Conservation (phyloP, 1,284 basidiomycete species). For the Athelia psychrophila region DNA sequence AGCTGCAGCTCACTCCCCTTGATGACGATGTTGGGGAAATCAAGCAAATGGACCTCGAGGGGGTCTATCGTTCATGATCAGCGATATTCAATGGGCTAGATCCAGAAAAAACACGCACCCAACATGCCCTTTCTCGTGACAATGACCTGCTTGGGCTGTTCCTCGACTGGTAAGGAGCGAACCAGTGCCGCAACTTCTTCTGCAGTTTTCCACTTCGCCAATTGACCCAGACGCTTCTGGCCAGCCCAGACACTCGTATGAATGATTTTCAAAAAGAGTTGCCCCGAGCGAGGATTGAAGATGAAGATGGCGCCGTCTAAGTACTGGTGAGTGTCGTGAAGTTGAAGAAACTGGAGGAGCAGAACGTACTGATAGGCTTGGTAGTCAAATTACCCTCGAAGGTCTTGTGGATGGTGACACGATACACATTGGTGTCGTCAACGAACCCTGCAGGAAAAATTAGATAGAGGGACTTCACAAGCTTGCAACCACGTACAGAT, state of each 20-base stretch:
- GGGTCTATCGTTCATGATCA: conserved; percentile 56
- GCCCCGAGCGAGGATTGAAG: conserved; percentile 98
- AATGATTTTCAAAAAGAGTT: conserved; percentile 98
- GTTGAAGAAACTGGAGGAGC: conserved; percentile 1
- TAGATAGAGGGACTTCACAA: not conserved
- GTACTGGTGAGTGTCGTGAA: conserved; percentile 1
- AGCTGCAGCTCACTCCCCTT: conserved; percentile 98
- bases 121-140: conserved; percentile 99
- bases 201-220: conserved; percentile 99
- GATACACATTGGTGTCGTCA: conserved; percentile 99
- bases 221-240: conserved; percentile 98
- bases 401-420: conserved; percentile 99
- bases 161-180: conserved; percentile 96
- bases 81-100: not conserved
- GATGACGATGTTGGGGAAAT: conserved; percentile 99
- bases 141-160: conserved; percentile 99
- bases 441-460: conserved; percentile 73
- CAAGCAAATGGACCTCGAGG: conserved; percentile 96
- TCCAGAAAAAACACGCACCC: conserved; percentile 40
- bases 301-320: conserved; percentile 98
- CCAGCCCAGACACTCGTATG: conserved; percentile 99
- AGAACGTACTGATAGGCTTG: conserved; percentile 87
- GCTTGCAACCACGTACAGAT: conserved; percentile 68
- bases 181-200: conserved; percentile 99
- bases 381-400: conserved; percentile 99